These are phyloP conservation scores for Plicaturopsis crispa DNA, from an alignment of 768 basidiomycete genomes.

Conservation along the genomic window DNA sequence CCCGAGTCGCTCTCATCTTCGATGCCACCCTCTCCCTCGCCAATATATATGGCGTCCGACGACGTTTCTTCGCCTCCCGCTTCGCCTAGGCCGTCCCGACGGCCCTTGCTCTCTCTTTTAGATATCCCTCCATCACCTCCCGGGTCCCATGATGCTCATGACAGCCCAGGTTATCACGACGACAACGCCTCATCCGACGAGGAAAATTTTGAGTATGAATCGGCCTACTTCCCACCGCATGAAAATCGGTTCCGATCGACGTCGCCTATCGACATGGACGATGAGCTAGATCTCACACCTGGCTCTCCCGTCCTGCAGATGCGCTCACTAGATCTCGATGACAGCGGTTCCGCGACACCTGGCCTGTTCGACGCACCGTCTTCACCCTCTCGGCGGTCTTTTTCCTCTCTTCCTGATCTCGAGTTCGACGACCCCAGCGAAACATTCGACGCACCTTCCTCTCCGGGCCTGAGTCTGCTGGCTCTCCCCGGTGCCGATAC, in stretches of 20 bases:
- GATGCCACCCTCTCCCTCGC: conserved; percentile 7
- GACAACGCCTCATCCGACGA: neutral
- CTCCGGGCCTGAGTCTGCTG: conserved; percentile 19
- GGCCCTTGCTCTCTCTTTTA: conserved; percentile 14
- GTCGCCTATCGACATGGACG: conserved; percentile 3
- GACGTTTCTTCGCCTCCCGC: conserved; percentile 1
- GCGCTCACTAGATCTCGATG: conserved; percentile 13
- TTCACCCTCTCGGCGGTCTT: conserved; percentile 22
- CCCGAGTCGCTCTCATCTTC: conserved; percentile 8
- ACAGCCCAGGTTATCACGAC: neutral
- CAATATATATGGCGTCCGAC: conserved; percentile 7
- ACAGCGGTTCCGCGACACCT: conserved; percentile 12
- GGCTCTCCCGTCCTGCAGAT: conserved; percentile 7
- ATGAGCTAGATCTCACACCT: conserved; percentile 8
- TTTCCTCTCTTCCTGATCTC: conserved; percentile 19
- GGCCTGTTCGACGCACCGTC: conserved; percentile 20
- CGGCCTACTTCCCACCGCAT: conserved; percentile 2
- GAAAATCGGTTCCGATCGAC: conserved; percentile 11
- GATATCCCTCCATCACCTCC: conserved; percentile 9
- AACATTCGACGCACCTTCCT: conserved; percentile 5
- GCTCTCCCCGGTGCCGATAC: conserved; percentile 36
- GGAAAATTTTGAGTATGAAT: neutral
- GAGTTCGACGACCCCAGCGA: conserved; percentile 14
- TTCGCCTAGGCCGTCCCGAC: conserved; percentile 10
- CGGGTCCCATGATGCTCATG: neutral